Base-by-base conservation (phyloP, 1,139 yeast species). In the Geotrichum candidum region DNA sequence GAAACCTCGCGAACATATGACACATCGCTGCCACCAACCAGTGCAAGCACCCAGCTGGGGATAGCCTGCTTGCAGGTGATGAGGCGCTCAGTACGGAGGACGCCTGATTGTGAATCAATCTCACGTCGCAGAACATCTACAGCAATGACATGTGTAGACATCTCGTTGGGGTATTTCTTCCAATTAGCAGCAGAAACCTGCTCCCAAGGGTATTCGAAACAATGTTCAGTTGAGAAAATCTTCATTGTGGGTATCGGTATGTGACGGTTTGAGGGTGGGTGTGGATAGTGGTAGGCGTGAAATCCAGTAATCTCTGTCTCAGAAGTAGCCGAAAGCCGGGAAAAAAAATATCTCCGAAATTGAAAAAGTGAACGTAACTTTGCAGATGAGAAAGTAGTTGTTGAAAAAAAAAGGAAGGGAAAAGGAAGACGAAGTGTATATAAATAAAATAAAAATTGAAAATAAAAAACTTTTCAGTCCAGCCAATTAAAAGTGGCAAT, bases 121-220 rank as follows among this genome's bases (percentile, higher is more conserved):
- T 86, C 89, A 64, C 98, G 80, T 64, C 87, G 78, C 57, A 94
- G 76, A 1, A 90, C 90, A 73, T 94, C 99, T 6, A 94, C 98
- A 0, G 96, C 95, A 22, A 90, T 87, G n/a, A 94, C 99, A 76
- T 94, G 99, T 0, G 96, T 83, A 7, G 96, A 87, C 65, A 87
- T 80, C 70, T 91, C 96, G 66, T 94, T 94, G 18, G 99, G 99
- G 75, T 94, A 94, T 71, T 94, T 94, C 67, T 84, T 86, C 99
- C 99, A 94, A 74, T 94, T 92, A 63, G 98, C 98, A 0, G 96
- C 92, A 0, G 96, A 88, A 23, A 94, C 96, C 70, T 90, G 91
- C 51, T 88, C 96, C 97, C 98, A 92, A 0, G 96, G 84, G 70
- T 92, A 92, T 64, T 84, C 78, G 74, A 90, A 92, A 48, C 76